Evolutionary conservation across 768 basidiomycete genomes (phyloP).

Genomic region (Scleroderma bovista): DNA sequence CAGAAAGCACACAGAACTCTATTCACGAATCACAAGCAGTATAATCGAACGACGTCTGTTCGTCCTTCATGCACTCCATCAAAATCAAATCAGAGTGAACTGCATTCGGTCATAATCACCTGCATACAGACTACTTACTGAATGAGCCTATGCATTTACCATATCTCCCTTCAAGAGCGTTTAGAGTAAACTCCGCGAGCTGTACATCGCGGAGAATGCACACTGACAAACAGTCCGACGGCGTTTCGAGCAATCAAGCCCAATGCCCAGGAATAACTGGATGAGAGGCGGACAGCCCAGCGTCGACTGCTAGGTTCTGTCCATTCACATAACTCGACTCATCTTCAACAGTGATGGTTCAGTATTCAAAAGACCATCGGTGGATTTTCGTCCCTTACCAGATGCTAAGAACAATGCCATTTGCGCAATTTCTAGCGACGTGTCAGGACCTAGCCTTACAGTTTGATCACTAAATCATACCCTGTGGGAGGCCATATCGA

Average conservation of each 20-base stretch:
- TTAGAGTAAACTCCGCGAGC: slow-evolving; percentile 21
- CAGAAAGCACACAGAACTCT: no score
- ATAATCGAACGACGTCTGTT: no score
- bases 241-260: slow-evolving; percentile 33
- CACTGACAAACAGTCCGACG: not conserved
- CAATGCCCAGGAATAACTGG: slow-evolving; percentile 75
- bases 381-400: slow-evolving; percentile 41
- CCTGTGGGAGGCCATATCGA: slow-evolving; percentile 77
- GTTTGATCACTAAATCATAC: slow-evolving; percentile 31
- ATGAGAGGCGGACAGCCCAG: slow-evolving; percentile 74
- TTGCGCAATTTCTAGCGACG: slow-evolving; percentile 71
- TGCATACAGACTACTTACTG: not conserved
- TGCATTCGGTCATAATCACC: not conserved
- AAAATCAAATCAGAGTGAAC: no score
- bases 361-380: slow-evolving; percentile 1
- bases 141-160: not conserved
- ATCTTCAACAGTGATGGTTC: slow-evolving; percentile 39
- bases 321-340: slow-evolving; percentile 92
- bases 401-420: slow-evolving; percentile 83
- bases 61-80: no score
- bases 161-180: not conserved
- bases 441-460: slow-evolving; percentile 8
- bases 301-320: slow-evolving; percentile 81
- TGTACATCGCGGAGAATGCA: not conserved
- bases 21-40: no score